Conservation (phyloP, 2,329 filamentous ascomycete species). For the Penicillium sp. region DNA sequence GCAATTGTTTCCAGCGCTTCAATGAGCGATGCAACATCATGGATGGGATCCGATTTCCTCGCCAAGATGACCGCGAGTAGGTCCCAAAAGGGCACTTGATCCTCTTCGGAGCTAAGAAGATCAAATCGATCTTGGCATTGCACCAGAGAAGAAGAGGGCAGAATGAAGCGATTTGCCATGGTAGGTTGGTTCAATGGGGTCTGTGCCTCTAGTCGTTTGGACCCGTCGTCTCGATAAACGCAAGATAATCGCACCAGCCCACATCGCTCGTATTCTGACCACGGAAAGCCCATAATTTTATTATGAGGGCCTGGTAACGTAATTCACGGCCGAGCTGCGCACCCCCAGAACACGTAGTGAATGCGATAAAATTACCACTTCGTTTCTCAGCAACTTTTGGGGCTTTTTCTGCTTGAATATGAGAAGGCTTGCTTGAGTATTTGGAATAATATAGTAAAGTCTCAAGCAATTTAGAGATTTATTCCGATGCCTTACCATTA, state of each 20-base stretch:
- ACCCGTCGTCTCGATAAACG: not conserved
- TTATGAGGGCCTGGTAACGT: not conserved
- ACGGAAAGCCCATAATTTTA: not conserved
- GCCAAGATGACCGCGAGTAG: not conserved
- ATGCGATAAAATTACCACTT: too few relatives aligned
- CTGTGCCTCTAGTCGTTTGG: not conserved
- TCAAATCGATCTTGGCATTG: conserved; percentile 2
- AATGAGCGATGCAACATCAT: not conserved
- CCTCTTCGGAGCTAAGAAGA: not conserved
- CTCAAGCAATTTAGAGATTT: too few relatives aligned
- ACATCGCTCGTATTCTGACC: not conserved
- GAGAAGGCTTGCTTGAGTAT: too few relatives aligned
- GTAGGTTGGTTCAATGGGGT: not conserved
- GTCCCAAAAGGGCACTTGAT: not conserved
- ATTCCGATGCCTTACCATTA: too few relatives aligned
- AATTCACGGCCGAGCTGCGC: too few relatives aligned
- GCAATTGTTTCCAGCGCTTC: not conserved
- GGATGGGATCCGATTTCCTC: not conserved
- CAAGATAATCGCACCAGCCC: not conserved
- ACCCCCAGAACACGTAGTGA: too few relatives aligned
- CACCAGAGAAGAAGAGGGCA: not conserved
- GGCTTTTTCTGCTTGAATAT: too few relatives aligned
- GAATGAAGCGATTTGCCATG: conserved; percentile 5
- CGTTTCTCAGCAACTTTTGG: too few relatives aligned
- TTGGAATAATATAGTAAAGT: too few relatives aligned